These are phyloP conservation scores for Blastobotrys chiropterorum DNA, from an alignment of 805 yeast genomes.

Conservation along the genomic window DNA sequence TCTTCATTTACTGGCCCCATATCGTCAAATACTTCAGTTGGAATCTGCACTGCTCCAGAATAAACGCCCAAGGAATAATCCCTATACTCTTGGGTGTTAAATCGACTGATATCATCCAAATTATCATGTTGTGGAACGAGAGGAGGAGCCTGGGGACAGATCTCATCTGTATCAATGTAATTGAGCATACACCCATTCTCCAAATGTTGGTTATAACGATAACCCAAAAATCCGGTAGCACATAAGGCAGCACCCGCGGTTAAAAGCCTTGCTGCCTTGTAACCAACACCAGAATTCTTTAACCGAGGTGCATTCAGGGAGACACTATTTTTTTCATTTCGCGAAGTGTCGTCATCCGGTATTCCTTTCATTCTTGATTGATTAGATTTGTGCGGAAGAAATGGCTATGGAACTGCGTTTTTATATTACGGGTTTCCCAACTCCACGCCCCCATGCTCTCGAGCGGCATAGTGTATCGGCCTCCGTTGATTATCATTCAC, in stretches of 20 bases:
- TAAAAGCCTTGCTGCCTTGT: background rate
- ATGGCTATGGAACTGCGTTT: too few relatives aligned
- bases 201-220: background rate
- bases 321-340: too few relatives aligned
- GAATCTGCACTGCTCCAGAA: slow-evolving; percentile 53
- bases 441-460: background rate
- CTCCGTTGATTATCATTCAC: background rate
- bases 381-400: too few relatives aligned
- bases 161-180: background rate
- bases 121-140: background rate
- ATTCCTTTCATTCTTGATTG: background rate
- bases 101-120: background rate
- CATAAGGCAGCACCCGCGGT: background rate
- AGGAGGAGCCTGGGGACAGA: background rate
- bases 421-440: too few relatives aligned
- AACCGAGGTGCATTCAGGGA: too few relatives aligned
- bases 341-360: background rate
- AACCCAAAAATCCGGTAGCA: background rate
- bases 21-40: slow-evolving; percentile 58
- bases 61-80: slow-evolving; percentile 24
- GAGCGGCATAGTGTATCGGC: background rate
- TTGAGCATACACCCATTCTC: background rate
- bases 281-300: too few relatives aligned
- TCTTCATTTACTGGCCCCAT: slow-evolving; percentile 40
- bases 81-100: slow-evolving; percentile 16